Conservation (phyloP, 306 rosid genomes). For the Quercus engelmannii region DNA sequence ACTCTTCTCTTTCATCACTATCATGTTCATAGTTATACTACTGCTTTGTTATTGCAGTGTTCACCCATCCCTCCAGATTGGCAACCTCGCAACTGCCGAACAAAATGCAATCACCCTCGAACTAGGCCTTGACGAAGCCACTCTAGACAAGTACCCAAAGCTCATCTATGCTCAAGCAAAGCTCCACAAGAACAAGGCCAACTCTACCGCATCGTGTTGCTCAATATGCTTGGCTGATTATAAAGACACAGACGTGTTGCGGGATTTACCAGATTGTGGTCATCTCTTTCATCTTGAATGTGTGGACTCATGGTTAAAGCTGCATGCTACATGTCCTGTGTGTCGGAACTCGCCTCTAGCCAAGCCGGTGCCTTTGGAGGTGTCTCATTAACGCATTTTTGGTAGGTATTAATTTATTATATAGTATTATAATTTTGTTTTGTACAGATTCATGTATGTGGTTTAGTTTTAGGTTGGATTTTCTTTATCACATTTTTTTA, state of each 20-base stretch:
- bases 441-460: too few species aligned
- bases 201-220: background rate
- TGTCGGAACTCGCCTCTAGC: background rate
- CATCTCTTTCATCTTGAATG: background rate
- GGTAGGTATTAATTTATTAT: too few species aligned
- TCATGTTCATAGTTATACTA: too few species aligned
- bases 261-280: background rate
- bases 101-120: background rate
- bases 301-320: background rate
- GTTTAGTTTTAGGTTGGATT: too few species aligned
- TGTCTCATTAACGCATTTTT: too few species aligned
- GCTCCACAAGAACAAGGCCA: background rate
- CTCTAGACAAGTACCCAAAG: conserved; percentile 1
- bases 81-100: background rate
- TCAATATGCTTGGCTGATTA: conserved; percentile 19
- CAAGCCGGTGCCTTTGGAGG: background rate
- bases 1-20: too few species aligned
- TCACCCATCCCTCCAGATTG: too few species aligned
- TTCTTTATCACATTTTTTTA: too few species aligned
- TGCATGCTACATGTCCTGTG: background rate
- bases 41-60: too few species aligned
- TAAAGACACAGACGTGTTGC: background rate
- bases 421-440: too few species aligned
- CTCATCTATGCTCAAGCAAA: conserved; percentile 6
- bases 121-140: conserved; percentile 7